These are phyloP conservation scores for Suillus discolor DNA, from an alignment of 768 basidiomycete genomes.

Conservation along the genomic window DNA sequence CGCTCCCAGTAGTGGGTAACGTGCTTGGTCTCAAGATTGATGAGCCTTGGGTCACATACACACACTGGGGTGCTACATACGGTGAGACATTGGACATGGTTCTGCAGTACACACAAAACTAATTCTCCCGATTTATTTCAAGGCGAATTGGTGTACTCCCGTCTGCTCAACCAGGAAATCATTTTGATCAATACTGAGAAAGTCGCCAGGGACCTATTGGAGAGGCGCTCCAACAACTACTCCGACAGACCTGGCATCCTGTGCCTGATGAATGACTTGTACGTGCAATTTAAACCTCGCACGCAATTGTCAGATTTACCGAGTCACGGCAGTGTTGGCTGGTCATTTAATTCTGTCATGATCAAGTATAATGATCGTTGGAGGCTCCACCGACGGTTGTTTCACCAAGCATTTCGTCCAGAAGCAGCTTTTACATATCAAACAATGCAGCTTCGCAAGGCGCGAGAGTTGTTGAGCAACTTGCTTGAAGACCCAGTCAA, in stretches of 20 bases:
- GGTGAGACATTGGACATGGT: constrained; percentile 18
- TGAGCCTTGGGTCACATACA: constrained; percentile 36
- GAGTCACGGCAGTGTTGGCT: constrained; percentile 25
- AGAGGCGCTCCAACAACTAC: constrained; percentile 46
- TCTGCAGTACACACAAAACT: constrained; percentile 16
- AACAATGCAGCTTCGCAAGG: constrained; percentile 27
- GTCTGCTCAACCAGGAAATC: constrained; percentile 37
- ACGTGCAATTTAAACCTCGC: constrained; percentile 4
- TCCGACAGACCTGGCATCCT: constrained; percentile 42
- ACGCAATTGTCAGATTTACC: neutral
- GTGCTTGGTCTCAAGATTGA: constrained; percentile 27
- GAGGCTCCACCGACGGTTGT: constrained; percentile 31
- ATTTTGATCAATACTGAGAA: constrained; percentile 44
- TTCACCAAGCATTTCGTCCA: constrained; percentile 30
- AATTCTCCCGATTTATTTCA: neutral
- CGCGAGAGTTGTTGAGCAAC: constrained; percentile 26
- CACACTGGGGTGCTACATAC: constrained; percentile 32
- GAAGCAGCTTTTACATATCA: constrained; percentile 23
- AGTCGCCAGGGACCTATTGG: constrained; percentile 44
- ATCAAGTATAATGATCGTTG: constrained; percentile 29
- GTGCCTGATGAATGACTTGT: constrained; percentile 33
- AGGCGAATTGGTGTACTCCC: constrained; percentile 42
- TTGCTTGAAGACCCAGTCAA: constrained; percentile 23
- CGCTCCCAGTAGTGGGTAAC: constrained; percentile 38
- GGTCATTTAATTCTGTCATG: constrained; percentile 33